Percentiles rank a stretch among this genome's conserved stretches.
These are phyloP conservation scores for Ochetophila trinervis DNA, from an alignment of 306 rosid genomes.

Conservation along the genomic window DNA sequence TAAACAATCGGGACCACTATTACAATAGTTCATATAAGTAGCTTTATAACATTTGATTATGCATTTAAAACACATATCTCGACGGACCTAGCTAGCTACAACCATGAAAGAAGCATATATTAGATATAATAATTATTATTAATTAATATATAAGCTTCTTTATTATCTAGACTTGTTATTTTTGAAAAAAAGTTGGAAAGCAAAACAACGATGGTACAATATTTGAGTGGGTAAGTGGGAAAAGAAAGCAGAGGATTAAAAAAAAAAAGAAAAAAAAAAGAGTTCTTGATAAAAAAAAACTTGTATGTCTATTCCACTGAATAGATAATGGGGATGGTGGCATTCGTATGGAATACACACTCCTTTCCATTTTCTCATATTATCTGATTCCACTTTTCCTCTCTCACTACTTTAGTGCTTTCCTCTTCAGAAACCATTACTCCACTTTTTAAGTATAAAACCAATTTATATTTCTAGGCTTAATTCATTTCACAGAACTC, in stretches of 20 bases:
- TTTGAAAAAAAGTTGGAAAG: neutral
- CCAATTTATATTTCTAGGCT: no score
- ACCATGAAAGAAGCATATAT: no score
- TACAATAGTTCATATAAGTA: no score
- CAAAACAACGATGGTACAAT: neutral
- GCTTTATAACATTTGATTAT: no score
- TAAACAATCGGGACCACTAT: no score
- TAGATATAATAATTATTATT: no score
- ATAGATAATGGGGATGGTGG: slow-evolving; percentile 50
- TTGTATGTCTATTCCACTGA: neutral
- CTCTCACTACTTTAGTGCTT: slow-evolving; percentile 34
- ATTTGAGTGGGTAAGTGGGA: slow-evolving; percentile 1
- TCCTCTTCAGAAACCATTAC: slow-evolving; percentile 72
- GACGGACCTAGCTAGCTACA: no score
- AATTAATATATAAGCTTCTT: no score
- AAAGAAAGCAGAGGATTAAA: neutral
- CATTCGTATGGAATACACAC: slow-evolving; percentile 69
- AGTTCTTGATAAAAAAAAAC: neutral
- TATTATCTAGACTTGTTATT: neutral
- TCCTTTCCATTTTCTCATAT: slow-evolving; percentile 48
- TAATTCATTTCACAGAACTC: no score
- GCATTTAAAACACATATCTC: no score
- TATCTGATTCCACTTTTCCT: slow-evolving; percentile 42
- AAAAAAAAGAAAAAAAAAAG: neutral
- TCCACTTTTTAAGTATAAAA: no score